phyloP scores from a whole-genome alignment of 768 basidiomycete species.

The Cantharellus cinnabarinus region DNA sequence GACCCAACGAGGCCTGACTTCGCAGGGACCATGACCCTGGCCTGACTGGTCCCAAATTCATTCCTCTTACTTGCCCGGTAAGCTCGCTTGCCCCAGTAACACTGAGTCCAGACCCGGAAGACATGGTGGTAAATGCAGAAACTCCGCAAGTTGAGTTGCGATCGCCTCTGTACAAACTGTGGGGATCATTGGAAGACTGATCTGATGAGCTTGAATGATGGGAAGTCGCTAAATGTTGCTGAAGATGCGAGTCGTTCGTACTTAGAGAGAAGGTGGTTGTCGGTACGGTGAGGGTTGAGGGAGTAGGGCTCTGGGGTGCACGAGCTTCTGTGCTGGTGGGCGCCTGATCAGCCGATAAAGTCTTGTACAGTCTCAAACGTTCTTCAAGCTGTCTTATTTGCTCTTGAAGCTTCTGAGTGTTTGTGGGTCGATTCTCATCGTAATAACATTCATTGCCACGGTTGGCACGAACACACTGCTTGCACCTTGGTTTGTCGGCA shows the following conservation, averaged over 20 bases:
- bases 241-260: neutral
- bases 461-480: conserved; percentile 61
- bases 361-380: neutral
- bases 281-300: neutral
- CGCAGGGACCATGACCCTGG: neutral
- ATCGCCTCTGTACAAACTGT: neutral
- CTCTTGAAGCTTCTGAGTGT: neutral
- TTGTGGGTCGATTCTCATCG: conserved; percentile 26
- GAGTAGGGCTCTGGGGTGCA: neutral
- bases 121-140: neutral
- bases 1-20: neutral
- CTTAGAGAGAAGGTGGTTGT: neutral
- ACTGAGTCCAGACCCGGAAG: neutral
- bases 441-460: conserved; percentile 58
- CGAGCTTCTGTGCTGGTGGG: neutral
- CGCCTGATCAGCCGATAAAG: neutral
- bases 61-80: neutral
- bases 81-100: neutral
- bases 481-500: conserved; percentile 54
- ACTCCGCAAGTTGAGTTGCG: neutral
- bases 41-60: neutral
- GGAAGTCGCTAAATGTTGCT: neutral
- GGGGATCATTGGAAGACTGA: neutral
- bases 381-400: neutral
- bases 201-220: neutral